phyloP scores from a whole-genome alignment of 1,284 basidiomycete species.

The Ganoderma lingzhi region DNA sequence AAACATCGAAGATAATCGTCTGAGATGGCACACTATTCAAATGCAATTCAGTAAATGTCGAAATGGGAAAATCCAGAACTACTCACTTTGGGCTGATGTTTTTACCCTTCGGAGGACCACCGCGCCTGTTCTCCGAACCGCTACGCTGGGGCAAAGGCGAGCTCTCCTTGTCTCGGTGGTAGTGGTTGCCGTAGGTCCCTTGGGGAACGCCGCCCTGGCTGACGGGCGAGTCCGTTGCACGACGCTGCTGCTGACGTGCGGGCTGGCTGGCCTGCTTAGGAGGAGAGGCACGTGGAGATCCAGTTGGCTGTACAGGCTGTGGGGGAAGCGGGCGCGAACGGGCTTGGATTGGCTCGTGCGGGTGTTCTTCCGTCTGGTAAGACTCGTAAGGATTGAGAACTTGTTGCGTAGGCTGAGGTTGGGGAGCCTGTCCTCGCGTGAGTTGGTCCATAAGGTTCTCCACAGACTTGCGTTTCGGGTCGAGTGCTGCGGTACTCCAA shows the following conservation, averaged over 20 bases:
- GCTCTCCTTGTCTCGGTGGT: conserved; percentile 69
- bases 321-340: conserved; percentile 58
- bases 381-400: conserved; percentile 48
- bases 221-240: conserved; percentile 45
- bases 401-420: conserved; percentile 45
- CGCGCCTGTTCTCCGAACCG: conserved; percentile 45
- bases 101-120: conserved; percentile 53
- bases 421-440: conserved; percentile 59
- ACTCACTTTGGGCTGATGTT: conserved; percentile 64
- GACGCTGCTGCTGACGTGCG: conserved; percentile 39
- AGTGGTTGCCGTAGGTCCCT: conserved; percentile 43
- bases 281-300: conserved; percentile 70
- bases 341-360: conserved; percentile 51
- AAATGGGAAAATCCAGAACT: background rate
- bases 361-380: conserved; percentile 51
- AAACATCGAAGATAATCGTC: conserved; percentile 77
- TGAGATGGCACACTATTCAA: conserved; percentile 46
- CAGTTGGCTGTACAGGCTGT: conserved; percentile 58
- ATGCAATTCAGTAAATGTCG: background rate
- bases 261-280: conserved; percentile 53
- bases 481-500: conserved; percentile 57
- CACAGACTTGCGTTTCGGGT: conserved; percentile 80
- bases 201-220: conserved; percentile 55
- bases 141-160: conserved; percentile 65
- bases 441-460: conserved; percentile 80